phyloP scores from a whole-genome alignment of 2,329 filamentous ascomycete species.

The Alternaria arborescens region DNA sequence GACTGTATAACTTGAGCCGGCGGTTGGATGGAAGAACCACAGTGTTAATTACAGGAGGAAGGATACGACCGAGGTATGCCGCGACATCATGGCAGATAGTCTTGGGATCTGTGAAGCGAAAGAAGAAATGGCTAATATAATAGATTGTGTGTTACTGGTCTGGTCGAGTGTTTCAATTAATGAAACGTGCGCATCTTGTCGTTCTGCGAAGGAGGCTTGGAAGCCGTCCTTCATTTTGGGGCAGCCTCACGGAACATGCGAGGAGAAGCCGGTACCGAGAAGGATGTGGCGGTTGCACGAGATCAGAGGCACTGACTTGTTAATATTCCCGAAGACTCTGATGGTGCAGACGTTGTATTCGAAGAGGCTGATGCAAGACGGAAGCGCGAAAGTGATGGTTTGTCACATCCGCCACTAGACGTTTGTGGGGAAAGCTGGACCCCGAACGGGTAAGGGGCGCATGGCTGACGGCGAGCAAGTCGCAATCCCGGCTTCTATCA shows the following conservation, averaged over 20 bases:
- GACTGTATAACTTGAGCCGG: conserved; percentile 31
- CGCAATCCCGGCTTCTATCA: conserved; percentile 42
- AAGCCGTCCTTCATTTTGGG: conserved; percentile 28
- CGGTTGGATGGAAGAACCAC: conserved; percentile 37
- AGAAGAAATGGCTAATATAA: conserved; percentile 37
- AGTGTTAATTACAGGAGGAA: conserved; percentile 35
- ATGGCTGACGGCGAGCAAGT: conserved; percentile 32
- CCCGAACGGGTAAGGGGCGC: conserved; percentile 20
- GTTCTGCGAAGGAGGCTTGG: not conserved
- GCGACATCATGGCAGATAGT: conserved; percentile 18
- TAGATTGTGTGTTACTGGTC: conserved; percentile 40
- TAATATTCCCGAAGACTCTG: conserved; percentile 33
- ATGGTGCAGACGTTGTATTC: conserved; percentile 30
- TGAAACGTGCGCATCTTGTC: conserved; percentile 29
- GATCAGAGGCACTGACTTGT: conserved; percentile 5
- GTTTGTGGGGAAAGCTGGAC: conserved; percentile 27
- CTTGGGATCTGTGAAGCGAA: conserved; percentile 20
- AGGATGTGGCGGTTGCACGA: conserved; percentile 14
- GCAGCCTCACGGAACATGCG: conserved; percentile 28
- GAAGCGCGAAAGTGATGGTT: conserved; percentile 21
- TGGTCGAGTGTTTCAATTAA: conserved; percentile 36
- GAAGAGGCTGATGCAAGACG: conserved; percentile 24
- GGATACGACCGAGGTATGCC: conserved; percentile 13
- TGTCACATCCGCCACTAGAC: conserved; percentile 19
- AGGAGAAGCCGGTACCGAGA: conserved; percentile 13